phyloP scores from a whole-genome alignment of 176 grass and related monocot genomes.

The Aegilops bicornis region DNA sequence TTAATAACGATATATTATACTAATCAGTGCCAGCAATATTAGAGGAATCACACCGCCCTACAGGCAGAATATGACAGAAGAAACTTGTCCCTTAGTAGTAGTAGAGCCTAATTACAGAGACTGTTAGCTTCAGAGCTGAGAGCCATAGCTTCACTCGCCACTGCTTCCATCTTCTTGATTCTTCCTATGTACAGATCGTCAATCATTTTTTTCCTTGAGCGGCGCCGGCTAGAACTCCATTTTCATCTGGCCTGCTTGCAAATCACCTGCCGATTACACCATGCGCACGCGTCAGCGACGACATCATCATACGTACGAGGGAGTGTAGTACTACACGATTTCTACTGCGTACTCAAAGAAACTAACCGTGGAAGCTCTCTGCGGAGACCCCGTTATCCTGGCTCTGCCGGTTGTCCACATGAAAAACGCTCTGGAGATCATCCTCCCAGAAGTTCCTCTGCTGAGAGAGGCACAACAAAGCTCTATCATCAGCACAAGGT shows the following conservation, averaged over 20 bases:
- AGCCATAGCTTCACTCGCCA: constrained; percentile 26
- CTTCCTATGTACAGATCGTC: constrained; percentile 41
- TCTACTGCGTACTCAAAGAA: too few relatives aligned
- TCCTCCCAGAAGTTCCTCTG: constrained; percentile 87
- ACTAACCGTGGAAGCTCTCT: constrained; percentile 55
- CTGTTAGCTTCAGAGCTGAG: constrained; percentile 37
- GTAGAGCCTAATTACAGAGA: constrained; percentile 31
- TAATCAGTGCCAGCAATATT: not conserved
- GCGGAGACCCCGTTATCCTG: constrained; percentile 45
- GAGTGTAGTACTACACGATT: too few relatives aligned
- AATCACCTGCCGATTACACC: constrained; percentile 10
- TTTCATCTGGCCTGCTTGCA: constrained; percentile 47
- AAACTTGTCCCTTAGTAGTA: constrained; percentile 18
- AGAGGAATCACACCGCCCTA: constrained; percentile 33
- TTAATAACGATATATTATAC: not conserved
- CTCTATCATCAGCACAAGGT: not conserved
- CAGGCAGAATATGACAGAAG: constrained; percentile 20
- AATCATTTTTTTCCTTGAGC: not conserved
- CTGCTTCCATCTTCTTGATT: constrained; percentile 5
- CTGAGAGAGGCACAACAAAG: constrained; percentile 31
- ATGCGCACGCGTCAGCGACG: not conserved
- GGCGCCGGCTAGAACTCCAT: constrained; percentile 38
- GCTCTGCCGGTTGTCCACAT: constrained; percentile 51
- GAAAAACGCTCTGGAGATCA: constrained; percentile 69
- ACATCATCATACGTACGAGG: too few relatives aligned